Evolutionary conservation across 2,329 filamentous ascomycete species (phyloP).

Genomic region (Cladosporium sphaerospermum): DNA sequence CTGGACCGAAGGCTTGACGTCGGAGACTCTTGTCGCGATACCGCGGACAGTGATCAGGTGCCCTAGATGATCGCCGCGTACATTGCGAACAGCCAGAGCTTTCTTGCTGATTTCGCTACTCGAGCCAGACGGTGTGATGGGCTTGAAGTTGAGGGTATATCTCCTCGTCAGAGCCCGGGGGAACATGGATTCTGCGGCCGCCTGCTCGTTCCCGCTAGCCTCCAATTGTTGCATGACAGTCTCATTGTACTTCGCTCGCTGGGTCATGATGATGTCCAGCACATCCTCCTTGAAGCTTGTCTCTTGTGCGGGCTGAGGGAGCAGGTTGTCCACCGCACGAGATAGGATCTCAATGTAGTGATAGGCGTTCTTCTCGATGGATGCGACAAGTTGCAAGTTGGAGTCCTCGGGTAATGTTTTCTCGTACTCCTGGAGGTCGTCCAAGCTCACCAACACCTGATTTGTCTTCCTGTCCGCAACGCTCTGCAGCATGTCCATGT

Average conservation of each 20-base stretch:
- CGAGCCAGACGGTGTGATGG: slow-evolving; percentile 65
- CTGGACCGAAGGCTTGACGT: slow-evolving; percentile 95
- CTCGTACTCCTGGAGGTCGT: slow-evolving; percentile 83
- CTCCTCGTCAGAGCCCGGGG: slow-evolving; percentile 85
- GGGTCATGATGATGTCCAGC: slow-evolving; percentile 91
- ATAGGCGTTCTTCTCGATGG: slow-evolving; percentile 83
- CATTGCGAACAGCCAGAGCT: slow-evolving; percentile 82
- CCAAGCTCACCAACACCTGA: slow-evolving; percentile 79
- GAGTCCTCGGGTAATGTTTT: slow-evolving; percentile 54
- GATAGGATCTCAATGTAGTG: slow-evolving; percentile 93
- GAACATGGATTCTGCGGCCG: slow-evolving; percentile 68
- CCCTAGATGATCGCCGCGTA: slow-evolving; percentile 87
- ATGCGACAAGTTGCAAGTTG: slow-evolving; percentile 64
- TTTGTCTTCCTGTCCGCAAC: slow-evolving; percentile 72
- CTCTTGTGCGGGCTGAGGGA: slow-evolving; percentile 73
- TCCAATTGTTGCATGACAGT: slow-evolving; percentile 50
- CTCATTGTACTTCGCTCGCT: slow-evolving; percentile 79
- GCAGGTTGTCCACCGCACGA: slow-evolving; percentile 75
- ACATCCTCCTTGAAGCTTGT: slow-evolving; percentile 97
- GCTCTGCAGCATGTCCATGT: slow-evolving; percentile 79
- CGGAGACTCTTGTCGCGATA: slow-evolving; percentile 90
- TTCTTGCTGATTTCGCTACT: slow-evolving; percentile 54
- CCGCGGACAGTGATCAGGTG: slow-evolving; percentile 89
- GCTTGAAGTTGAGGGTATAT: slow-evolving; percentile 96
- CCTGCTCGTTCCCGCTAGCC: slow-evolving; percentile 41